Conservation (phyloP, 2,329 filamentous ascomycete genomes). For the Apiospora saccharicola region DNA sequence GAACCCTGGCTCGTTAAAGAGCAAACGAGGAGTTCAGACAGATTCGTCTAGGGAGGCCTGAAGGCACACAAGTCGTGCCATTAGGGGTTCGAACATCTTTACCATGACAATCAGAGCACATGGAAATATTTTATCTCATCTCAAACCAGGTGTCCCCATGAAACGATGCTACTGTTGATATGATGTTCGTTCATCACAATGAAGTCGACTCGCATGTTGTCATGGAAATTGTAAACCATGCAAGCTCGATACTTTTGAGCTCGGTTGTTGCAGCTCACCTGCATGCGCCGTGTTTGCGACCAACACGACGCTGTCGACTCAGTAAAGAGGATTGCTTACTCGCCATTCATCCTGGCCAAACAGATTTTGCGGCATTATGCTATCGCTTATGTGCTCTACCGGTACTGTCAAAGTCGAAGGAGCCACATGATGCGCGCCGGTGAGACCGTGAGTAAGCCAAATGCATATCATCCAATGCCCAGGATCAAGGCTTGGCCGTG, state of each 20-base stretch:
- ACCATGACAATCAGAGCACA: neutral
- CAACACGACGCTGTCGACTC: neutral
- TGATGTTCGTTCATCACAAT: neutral
- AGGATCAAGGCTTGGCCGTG: neutral
- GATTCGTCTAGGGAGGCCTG: neutral
- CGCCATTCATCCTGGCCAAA: neutral
- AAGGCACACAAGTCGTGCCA: neutral
- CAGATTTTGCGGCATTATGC: neutral
- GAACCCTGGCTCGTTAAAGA: conserved; percentile 8
- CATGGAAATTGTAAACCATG: neutral
- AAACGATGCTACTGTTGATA: neutral
- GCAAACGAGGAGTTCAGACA: neutral
- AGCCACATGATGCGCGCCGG: neutral
- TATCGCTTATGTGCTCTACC: neutral
- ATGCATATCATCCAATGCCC: conserved; percentile 1
- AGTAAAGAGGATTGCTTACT: neutral
- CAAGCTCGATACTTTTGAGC: neutral
- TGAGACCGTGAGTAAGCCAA: conserved; percentile 2
- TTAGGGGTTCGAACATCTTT: neutral
- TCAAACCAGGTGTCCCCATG: neutral
- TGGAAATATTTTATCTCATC: neutral
- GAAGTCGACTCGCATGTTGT: neutral
- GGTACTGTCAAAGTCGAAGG: neutral
- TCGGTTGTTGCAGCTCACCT: neutral
- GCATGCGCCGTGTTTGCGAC: neutral